These are phyloP conservation scores for Lipomyces spencermartinsiae DNA, from an alignment of 805 yeast species.

Conservation along the genomic window DNA sequence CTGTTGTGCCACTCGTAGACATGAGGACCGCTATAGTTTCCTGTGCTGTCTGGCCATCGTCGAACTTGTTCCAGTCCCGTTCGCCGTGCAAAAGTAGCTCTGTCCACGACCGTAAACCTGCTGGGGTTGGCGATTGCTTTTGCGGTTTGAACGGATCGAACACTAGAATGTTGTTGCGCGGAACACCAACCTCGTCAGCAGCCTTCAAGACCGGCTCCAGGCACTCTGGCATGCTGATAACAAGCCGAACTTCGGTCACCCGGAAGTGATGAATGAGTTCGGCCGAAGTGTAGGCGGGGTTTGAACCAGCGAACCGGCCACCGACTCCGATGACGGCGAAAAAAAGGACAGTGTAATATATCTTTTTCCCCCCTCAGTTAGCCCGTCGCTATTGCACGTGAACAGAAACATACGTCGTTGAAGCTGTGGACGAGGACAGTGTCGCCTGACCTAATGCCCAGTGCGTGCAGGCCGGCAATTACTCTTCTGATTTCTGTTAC, in stretches of 20 bases:
- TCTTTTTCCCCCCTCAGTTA: neutral
- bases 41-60: conserved; percentile 1
- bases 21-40: neutral
- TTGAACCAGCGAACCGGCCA: neutral
- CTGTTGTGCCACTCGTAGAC: neutral
- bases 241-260: neutral
- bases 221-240: neutral
- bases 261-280: neutral
- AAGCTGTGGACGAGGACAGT: neutral
- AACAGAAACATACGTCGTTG: neutral
- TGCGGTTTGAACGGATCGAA: neutral
- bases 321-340: neutral
- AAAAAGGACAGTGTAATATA: neutral
- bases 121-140: neutral
- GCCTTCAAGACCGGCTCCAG: neutral
- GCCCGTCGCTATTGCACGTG: too few species aligned
- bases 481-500: neutral
- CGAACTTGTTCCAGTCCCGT: conserved; percentile 1
- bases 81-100: neutral
- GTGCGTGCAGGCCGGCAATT: conserved; percentile 3
- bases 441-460: neutral
- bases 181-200: neutral
- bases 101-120: neutral
- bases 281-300: neutral
- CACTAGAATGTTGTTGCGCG: neutral